Percentiles rank a stretch among this genome's conserved stretches.
phyloP scores from a whole-genome alignment of 1,284 basidiomycete species.

The Xerocomus amazonicus region DNA sequence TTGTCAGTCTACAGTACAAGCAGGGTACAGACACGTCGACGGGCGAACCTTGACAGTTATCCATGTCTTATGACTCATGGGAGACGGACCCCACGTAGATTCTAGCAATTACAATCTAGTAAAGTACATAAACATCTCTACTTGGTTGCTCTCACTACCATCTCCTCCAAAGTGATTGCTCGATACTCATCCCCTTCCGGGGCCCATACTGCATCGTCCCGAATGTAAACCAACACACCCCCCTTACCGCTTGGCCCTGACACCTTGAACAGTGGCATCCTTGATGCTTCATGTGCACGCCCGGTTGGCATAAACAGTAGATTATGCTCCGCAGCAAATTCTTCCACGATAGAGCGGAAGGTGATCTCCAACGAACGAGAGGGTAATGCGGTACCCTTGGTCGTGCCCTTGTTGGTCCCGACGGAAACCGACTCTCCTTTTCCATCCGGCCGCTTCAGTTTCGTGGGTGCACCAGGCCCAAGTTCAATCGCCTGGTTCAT shows the following conservation, averaged over 20 bases:
- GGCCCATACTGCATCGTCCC: slow-evolving; percentile 87
- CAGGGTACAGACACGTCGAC: no score
- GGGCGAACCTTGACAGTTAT: no score
- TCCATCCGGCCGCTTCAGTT: slow-evolving; percentile 64
- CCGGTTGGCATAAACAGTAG: slow-evolving; percentile 86
- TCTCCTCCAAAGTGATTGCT: slow-evolving; percentile 63
- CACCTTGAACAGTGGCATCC: slow-evolving; percentile 85
- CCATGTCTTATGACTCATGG: no score
- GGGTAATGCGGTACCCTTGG: slow-evolving; percentile 30
- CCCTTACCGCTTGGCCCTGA: slow-evolving; percentile 80
- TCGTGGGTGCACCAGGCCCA: slow-evolving; percentile 66
- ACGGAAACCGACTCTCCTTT: slow-evolving; percentile 37
- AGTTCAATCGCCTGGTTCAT: slow-evolving; percentile 92
- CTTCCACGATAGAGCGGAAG: slow-evolving; percentile 89
- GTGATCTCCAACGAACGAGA: slow-evolving; percentile 74
- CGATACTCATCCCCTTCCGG: slow-evolving; percentile 54
- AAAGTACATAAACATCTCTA: slow-evolving; percentile 4
- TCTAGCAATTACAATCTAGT: no score
- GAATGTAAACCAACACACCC: slow-evolving; percentile 79
- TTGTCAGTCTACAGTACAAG: no score
- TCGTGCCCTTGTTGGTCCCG: slow-evolving; percentile 16
- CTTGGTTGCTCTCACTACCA: slow-evolving; percentile 59
- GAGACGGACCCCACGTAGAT: no score
- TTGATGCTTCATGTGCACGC: slow-evolving; percentile 73
- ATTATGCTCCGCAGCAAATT: slow-evolving; percentile 79